Evolutionary conservation across 2,329 filamentous ascomycete genomes (phyloP).

Genomic region (Pyrenochaeta sp.): DNA sequence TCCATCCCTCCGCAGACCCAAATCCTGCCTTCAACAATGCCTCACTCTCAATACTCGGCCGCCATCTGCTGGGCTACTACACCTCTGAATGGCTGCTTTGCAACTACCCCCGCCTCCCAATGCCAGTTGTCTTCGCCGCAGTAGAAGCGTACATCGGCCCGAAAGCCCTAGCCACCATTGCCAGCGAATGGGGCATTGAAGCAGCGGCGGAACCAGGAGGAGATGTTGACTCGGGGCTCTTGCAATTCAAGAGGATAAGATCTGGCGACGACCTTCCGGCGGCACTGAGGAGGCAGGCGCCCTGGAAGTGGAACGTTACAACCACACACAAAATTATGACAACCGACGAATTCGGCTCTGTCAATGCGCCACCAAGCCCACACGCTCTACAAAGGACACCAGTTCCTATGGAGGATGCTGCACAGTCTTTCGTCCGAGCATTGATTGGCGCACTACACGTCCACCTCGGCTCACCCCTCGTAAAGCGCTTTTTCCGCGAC

Average conservation of each 20-base stretch:
- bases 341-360: slow-evolving; percentile 85
- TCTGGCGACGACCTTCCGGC: slow-evolving; percentile 37
- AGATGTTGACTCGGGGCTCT: slow-evolving; percentile 89
- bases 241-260: slow-evolving; percentile 74
- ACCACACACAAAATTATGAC: slow-evolving; percentile 77
- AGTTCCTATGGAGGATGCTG: slow-evolving; percentile 65
- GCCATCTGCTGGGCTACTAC: slow-evolving; percentile 86
- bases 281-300: slow-evolving; percentile 30
- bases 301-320: slow-evolving; percentile 49
- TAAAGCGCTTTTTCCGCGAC: slow-evolving; percentile 81
- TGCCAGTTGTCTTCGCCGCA: slow-evolving; percentile 84
- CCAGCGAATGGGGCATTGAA: slow-evolving; percentile 91
- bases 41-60: slow-evolving; percentile 81
- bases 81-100: slow-evolving; percentile 87
- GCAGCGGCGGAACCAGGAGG: slow-evolving; percentile 83
- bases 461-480: slow-evolving; percentile 80
- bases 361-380: slow-evolving; percentile 41
- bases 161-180: slow-evolving; percentile 75
- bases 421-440: slow-evolving; percentile 81
- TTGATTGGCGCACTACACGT: slow-evolving; percentile 86
- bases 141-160: slow-evolving; percentile 85
- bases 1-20: slow-evolving; percentile 84
- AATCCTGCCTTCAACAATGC: slow-evolving; percentile 87
- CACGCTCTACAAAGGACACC: slow-evolving; percentile 31
- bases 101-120: slow-evolving; percentile 89